phyloP scores from a whole-genome alignment of 1,284 basidiomycete genomes.

The Cutaneotrichosporon mucoides region DNA sequence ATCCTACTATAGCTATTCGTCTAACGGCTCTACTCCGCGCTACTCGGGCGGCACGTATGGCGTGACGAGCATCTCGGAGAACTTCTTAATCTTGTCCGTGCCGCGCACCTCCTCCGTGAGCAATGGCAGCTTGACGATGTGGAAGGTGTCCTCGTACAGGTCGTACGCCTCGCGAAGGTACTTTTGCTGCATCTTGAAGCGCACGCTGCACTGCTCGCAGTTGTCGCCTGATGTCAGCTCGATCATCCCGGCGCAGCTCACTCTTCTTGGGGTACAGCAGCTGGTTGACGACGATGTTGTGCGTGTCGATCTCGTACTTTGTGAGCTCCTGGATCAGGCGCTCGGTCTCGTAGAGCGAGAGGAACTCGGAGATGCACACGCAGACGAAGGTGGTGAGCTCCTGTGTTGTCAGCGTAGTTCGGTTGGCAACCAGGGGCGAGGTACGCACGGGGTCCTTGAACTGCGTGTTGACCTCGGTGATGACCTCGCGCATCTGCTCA shows the following conservation, averaged over 20 bases:
- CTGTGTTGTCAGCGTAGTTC: constrained; percentile 48
- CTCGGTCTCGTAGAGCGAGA: constrained; percentile 97
- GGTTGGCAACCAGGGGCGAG: constrained; percentile 16
- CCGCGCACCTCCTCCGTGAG: constrained; percentile 96
- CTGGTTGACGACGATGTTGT: constrained; percentile 98
- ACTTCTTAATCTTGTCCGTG: constrained; percentile 84
- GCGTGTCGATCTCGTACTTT: constrained; percentile 95
- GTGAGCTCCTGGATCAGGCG: constrained; percentile 95
- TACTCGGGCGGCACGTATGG: constrained; percentile 28
- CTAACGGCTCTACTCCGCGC: not conserved
- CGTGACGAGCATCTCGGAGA: constrained; percentile 56
- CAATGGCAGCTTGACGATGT: constrained; percentile 85
- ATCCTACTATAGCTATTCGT: too few relatives aligned
- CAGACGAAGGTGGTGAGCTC: constrained; percentile 98
- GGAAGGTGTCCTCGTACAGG: constrained; percentile 95
- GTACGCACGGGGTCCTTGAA: constrained; percentile 89
- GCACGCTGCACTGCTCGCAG: constrained; percentile 91
- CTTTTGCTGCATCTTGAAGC: constrained; percentile 97
- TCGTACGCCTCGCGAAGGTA: constrained; percentile 91
- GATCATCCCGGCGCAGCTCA: constrained; percentile 47
- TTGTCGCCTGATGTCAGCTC: constrained; percentile 61
- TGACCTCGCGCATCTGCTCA: constrained; percentile 92
- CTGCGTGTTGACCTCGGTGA: constrained; percentile 98
- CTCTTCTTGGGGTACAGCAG: constrained; percentile 87
- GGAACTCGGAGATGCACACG: constrained; percentile 97